Percentiles rank a stretch among this genome's conserved stretches.
Evolutionary conservation across 1,284 basidiomycete species (phyloP).

Genomic region (Apiotrichum veenhuisii): DNA sequence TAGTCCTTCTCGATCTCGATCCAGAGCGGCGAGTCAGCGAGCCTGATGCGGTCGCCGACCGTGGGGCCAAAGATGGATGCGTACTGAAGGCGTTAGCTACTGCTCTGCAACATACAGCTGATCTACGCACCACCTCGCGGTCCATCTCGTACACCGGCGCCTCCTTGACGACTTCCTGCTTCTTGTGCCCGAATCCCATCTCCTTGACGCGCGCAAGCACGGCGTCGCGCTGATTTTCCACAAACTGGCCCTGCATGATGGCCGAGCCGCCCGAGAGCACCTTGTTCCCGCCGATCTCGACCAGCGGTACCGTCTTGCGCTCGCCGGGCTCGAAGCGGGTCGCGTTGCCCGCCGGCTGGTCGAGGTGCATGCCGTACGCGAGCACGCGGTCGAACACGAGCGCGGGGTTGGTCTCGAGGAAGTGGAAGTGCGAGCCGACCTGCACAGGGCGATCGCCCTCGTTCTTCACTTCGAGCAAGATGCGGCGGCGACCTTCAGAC

Average conservation of each 20-base stretch:
- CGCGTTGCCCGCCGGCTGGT: constrained; percentile 87
- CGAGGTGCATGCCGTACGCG: constrained; percentile 75
- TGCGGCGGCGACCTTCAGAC: constrained; percentile 66
- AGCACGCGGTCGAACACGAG: constrained; percentile 77
- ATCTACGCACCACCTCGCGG: constrained; percentile 44
- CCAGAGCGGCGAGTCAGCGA: constrained; percentile 90
- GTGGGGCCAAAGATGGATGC: constrained; percentile 94
- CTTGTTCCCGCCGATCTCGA: constrained; percentile 69
- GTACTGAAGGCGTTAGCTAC: constrained; percentile 52
- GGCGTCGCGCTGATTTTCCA: constrained; percentile 27
- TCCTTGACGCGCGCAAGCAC: constrained; percentile 10
- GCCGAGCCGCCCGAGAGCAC: constrained; percentile 76
- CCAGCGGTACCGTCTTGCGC: constrained; percentile 74
- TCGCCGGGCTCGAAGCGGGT: constrained; percentile 97
- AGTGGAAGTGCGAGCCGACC: constrained; percentile 90
- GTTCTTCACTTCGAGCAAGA: constrained; percentile 78
- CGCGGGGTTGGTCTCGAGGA: constrained; percentile 80
- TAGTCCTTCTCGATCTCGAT: constrained; percentile 85
- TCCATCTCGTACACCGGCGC: constrained; percentile 39
- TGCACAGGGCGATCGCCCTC: constrained; percentile 93
- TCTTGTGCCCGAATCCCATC: constrained; percentile 42
- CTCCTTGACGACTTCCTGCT: constrained; percentile 33
- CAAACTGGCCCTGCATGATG: constrained; percentile 60
- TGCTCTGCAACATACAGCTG: neutral
- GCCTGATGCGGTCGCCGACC: constrained; percentile 76